Base-by-base conservation (phyloP, 345 rosid genomes). In the Hypericum perforatum region DNA sequence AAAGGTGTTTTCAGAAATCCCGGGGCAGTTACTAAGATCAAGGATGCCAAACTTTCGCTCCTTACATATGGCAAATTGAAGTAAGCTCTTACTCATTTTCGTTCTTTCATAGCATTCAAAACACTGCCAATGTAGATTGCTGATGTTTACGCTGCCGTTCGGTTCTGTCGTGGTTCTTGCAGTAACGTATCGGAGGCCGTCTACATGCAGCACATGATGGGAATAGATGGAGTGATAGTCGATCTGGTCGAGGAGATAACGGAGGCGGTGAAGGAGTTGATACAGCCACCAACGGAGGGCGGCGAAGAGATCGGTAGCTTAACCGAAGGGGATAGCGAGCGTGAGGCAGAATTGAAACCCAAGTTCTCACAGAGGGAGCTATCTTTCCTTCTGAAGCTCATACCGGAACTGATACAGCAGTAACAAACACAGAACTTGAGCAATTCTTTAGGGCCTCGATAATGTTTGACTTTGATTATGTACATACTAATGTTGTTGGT, bases 1-100 rank as follows among this genome's bases (percentile, higher is more conserved):
- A 60, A 56, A 57, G 70, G 62, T 10, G 37, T 66, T 14, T 50
- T 66, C 9, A 66, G 70, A 45, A 60, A 66, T 50, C 65, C 70
- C 7, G 62, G 56, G 56, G 62, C 62, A 13, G 58, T 66, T 6
- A 29, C 49, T 45, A 66, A 54, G 45, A 47, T 66, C 37, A 56
- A 61, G 15, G 58, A 55, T 6, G 14, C 62, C 2, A 56, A 56
- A 37, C 65, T 66, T 16, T 60, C 57, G 8, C 50, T 66, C 12
- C 41, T 66, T 7, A 56, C 49, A 12, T 66, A 60, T 45, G 70
- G 70, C 65, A 48, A 54, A 56, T 41, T 50, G 32, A 66, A 66
- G 65, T 66, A 37, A 60, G 60, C 9, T 38, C 13, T 48, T 16
- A 11, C 11, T 29, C 16, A 38, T 45, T 14, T 4, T 5, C 37